A percentile compares a stretch with the other conserved stretches of the same genome.
Evolutionary conservation across 148 eudicot species (phyloP).

Genomic region (Silene conica): DNA sequence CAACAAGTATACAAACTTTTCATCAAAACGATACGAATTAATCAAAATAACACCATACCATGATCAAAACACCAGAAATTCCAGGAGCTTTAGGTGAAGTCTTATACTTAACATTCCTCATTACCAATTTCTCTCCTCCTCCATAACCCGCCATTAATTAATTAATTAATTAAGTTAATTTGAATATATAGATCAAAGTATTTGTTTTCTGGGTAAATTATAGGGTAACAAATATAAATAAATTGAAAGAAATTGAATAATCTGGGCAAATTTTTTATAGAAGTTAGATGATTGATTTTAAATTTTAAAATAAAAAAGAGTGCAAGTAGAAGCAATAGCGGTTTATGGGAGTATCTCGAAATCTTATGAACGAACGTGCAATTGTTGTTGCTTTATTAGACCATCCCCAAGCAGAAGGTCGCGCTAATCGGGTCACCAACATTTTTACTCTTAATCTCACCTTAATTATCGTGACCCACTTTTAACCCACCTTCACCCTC

Average conservation of each 20-base stretch:
- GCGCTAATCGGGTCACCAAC: too few relatives aligned
- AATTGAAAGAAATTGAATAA: neutral
- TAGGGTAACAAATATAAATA: too few relatives aligned
- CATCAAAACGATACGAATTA: neutral
- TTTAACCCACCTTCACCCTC: too few relatives aligned
- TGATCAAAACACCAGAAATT: slow-evolving; percentile 11
- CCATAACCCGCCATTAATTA: slow-evolving; percentile 3
- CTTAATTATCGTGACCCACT: too few relatives aligned
- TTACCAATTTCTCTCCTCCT: neutral
- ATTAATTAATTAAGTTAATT: neutral
- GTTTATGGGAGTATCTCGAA: too few relatives aligned
- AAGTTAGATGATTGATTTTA: neutral
- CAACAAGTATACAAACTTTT: neutral
- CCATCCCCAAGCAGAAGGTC: too few relatives aligned
- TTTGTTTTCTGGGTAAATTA: neutral
- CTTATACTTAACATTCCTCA: slow-evolving; percentile 21
- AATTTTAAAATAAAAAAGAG: too few relatives aligned
- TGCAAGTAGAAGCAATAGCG: too few relatives aligned
- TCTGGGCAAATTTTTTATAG: neutral
- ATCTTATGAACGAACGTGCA: too few relatives aligned
- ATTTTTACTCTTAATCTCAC: too few relatives aligned
- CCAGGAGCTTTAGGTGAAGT: slow-evolving; percentile 11
- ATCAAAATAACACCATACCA: slow-evolving; percentile 8
- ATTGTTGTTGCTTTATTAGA: too few relatives aligned
- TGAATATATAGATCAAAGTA: neutral